phyloP scores from a whole-genome alignment of 2,329 filamentous ascomycete genomes.

The Cladosporium velox region DNA sequence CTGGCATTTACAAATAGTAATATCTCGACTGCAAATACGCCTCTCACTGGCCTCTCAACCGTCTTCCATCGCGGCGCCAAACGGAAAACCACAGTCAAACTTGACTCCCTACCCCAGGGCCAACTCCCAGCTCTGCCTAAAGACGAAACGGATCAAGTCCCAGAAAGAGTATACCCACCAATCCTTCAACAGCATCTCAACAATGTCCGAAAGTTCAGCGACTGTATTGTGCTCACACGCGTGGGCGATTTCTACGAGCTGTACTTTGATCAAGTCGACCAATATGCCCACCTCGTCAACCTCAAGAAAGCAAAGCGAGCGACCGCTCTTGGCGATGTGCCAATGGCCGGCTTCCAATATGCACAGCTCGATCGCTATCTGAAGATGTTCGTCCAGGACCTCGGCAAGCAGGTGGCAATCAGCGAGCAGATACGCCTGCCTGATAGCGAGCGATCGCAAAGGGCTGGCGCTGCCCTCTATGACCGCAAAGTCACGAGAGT shows the following conservation, averaged over 20 bases:
- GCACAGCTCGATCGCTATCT: constrained; percentile 91
- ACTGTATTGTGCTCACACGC: constrained; percentile 87
- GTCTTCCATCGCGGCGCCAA: constrained; percentile 42
- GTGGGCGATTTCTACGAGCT: constrained; percentile 97
- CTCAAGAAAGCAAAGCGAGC: constrained; percentile 82
- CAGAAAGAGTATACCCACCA: constrained; percentile 69
- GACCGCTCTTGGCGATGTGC: constrained; percentile 73
- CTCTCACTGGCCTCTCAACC: not conserved
- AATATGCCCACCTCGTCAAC: constrained; percentile 81
- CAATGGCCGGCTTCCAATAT: constrained; percentile 96
- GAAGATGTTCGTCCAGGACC: constrained; percentile 87
- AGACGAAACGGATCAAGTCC: constrained; percentile 47
- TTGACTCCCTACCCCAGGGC: constrained; percentile 59
- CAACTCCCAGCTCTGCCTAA: constrained; percentile 48
- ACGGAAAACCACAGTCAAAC: constrained; percentile 40
- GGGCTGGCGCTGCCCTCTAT: constrained; percentile 76
- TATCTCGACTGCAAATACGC: too few relatives aligned
- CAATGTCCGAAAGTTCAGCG: constrained; percentile 87
- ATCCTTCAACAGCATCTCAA: constrained; percentile 82
- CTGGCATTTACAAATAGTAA: not conserved
- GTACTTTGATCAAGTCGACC: constrained; percentile 93
- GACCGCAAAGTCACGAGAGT: constrained; percentile 83
- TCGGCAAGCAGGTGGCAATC: constrained; percentile 88
- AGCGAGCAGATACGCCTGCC: constrained; percentile 78
- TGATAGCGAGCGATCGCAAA: constrained; percentile 62